phyloP scores from a whole-genome alignment of 768 basidiomycete species.

The Boletus eberwhitei region DNA sequence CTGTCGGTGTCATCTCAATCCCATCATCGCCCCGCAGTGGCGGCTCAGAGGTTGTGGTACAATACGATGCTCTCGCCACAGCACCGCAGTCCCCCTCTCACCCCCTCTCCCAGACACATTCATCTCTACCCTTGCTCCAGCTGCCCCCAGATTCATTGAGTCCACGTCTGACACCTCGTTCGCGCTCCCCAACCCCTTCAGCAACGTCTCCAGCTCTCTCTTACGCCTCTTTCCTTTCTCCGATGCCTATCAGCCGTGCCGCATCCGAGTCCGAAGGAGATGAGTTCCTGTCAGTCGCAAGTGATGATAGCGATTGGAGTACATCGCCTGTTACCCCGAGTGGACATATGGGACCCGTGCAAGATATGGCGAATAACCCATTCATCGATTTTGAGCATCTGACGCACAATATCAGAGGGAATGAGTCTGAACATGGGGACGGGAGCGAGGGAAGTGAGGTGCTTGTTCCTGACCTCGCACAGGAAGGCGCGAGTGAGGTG shows the following conservation, averaged over 20 bases:
- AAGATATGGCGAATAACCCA: slow-evolving; percentile 15
- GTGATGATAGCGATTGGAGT: slow-evolving; percentile 17
- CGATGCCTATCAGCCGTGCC: slow-evolving; percentile 14
- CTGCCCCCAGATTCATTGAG: background rate
- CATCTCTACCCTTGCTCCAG: slow-evolving; percentile 13
- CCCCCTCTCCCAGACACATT: background rate
- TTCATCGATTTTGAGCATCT: slow-evolving; percentile 25
- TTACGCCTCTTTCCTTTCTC: slow-evolving; percentile 25
- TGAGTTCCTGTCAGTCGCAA: slow-evolving; percentile 26
- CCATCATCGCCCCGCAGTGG: slow-evolving; percentile 22
- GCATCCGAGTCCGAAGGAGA: slow-evolving; percentile 22
- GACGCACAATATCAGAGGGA: background rate
- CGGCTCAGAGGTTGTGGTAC: slow-evolving; percentile 14
- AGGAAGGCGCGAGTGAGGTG: slow-evolving; percentile 15
- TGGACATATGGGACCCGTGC: background rate
- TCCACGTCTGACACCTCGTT: background rate
- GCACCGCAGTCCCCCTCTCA: background rate
- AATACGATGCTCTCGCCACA: background rate
- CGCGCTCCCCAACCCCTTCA: slow-evolving; percentile 1
- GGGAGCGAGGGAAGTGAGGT: slow-evolving; percentile 22
- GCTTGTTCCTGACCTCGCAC: slow-evolving; percentile 9
- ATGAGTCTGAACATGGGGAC: background rate
- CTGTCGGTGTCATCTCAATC: slow-evolving; percentile 19
- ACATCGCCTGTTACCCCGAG: background rate
- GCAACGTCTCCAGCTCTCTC: slow-evolving; percentile 20